Conservation (phyloP, 139 green algal species). For the Chlamydomonas schloesseri region DNA sequence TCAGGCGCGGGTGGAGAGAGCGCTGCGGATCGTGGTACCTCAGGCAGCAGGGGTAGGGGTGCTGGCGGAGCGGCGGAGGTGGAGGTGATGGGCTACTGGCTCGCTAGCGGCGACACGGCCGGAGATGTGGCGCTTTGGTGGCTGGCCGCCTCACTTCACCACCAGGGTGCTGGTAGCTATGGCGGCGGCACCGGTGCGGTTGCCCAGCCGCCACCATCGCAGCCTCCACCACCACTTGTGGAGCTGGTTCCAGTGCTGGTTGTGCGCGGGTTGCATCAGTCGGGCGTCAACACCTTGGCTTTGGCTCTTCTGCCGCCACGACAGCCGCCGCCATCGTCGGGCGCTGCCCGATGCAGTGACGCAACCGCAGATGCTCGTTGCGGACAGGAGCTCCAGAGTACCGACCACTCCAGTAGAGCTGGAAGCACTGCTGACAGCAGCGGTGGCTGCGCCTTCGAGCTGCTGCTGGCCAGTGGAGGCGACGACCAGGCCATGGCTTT, state of each 20-base stretch:
- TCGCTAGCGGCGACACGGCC: conserved; percentile 20
- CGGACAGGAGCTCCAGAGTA: too few species aligned
- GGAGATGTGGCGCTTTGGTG: conserved; percentile 37
- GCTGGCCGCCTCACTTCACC: neutral
- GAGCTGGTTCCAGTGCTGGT: neutral
- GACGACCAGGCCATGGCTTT: conserved; percentile 35
- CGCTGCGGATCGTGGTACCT: too few species aligned
- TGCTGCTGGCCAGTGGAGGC: conserved; percentile 28
- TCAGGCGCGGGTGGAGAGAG: too few species aligned
- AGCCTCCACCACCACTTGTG: neutral
- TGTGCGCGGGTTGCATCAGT: conserved; percentile 21
- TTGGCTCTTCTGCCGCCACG: neutral
- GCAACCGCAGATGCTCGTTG: too few species aligned
- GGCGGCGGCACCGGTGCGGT: neutral
- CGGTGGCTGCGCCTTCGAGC: neutral
- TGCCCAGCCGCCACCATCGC: too few species aligned
- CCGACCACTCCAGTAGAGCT: too few species aligned
- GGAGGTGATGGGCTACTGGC: conserved; percentile 42
- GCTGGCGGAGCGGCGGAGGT: too few species aligned
- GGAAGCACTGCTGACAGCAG: too few species aligned
- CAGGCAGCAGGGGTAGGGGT: too few species aligned
- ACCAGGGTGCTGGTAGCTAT: neutral
- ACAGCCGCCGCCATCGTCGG: neutral
- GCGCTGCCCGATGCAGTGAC: too few species aligned
- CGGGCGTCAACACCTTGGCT: conserved; percentile 30